Conservation (phyloP, 495 filamentous ascomycete genomes). For the Massariosphaeria phaeospora region DNA sequence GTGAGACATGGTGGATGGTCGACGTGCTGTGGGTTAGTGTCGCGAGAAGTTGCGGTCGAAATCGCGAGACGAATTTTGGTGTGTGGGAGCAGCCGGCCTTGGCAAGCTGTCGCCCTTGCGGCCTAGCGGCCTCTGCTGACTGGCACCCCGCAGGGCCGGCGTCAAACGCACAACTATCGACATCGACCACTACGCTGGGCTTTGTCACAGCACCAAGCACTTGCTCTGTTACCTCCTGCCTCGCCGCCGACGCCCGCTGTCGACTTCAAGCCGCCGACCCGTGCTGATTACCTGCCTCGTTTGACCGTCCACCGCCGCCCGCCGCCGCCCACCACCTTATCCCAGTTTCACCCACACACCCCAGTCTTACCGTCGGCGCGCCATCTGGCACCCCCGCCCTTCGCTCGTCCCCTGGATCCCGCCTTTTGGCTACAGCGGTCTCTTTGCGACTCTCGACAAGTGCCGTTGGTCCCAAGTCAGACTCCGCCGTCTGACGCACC, state of each 20-base stretch:
- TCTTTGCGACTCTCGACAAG: neutral
- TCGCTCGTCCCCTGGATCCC: neutral
- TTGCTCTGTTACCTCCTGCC: no score
- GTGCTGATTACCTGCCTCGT: neutral
- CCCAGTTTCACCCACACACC: slow-evolving; percentile 17
- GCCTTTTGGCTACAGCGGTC: neutral
- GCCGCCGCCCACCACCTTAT: slow-evolving; percentile 2
- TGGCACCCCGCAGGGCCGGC: no score
- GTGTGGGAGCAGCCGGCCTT: no score
- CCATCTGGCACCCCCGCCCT: slow-evolving; percentile 15
- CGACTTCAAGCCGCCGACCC: neutral
- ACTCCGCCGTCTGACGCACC: slow-evolving; percentile 8
- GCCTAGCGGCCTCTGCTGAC: neutral
- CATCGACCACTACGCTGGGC: no score
- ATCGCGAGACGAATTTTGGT: slow-evolving; percentile 3
- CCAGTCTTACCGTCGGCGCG: slow-evolving; percentile 32
- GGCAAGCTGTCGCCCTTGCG: neutral
- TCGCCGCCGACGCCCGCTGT: no score
- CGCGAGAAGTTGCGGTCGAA: slow-evolving; percentile 4
- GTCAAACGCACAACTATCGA: no score
- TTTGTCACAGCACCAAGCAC: no score
- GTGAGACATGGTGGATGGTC: slow-evolving; percentile 36
- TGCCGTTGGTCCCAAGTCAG: neutral
- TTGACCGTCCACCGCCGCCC: neutral
- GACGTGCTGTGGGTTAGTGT: slow-evolving; percentile 27